A percentile compares a stretch with the other conserved stretches of the same genome.
Evolutionary conservation across 192 early-diverging fungal species (phyloP).

Genomic region (Backusella tarrabulga): DNA sequence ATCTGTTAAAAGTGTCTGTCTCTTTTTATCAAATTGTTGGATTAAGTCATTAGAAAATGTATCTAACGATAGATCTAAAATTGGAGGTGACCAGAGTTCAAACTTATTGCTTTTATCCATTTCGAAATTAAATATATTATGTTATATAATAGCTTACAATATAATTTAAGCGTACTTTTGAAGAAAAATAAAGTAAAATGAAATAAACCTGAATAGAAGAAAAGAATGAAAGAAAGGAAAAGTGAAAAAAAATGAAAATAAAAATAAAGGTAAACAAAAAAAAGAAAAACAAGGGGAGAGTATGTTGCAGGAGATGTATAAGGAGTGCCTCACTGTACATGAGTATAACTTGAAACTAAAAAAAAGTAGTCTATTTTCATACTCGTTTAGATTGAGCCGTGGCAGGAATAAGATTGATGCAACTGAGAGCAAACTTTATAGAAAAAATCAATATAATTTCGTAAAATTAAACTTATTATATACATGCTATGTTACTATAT

Average conservation of each 20-base stretch:
- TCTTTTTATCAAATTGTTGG: conserved; percentile 8
- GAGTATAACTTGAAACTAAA: neutral
- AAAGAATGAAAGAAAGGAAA: neutral
- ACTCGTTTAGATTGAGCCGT: neutral
- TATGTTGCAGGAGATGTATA: neutral
- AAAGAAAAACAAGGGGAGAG: conserved; percentile 4
- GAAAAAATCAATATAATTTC: neutral
- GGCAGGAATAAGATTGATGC: neutral
- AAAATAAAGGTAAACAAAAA: neutral
- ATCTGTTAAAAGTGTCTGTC: neutral
- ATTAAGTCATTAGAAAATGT: conserved; percentile 5
- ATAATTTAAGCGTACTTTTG: neutral
- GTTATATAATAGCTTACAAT: neutral
- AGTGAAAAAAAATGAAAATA: neutral
- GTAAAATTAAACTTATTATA: neutral
- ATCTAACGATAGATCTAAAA: conserved; percentile 8
- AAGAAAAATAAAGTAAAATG: neutral
- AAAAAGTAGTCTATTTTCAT: neutral
- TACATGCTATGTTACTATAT: neutral
- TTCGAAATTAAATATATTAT: neutral
- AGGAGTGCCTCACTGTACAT: neutral
- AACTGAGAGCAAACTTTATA: neutral
- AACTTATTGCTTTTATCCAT: neutral
- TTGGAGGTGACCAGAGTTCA: conserved; percentile 10
- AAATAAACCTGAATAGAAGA: neutral